phyloP scores from a whole-genome alignment of 495 filamentous ascomycete species.

The Aspergillus baeticus region DNA sequence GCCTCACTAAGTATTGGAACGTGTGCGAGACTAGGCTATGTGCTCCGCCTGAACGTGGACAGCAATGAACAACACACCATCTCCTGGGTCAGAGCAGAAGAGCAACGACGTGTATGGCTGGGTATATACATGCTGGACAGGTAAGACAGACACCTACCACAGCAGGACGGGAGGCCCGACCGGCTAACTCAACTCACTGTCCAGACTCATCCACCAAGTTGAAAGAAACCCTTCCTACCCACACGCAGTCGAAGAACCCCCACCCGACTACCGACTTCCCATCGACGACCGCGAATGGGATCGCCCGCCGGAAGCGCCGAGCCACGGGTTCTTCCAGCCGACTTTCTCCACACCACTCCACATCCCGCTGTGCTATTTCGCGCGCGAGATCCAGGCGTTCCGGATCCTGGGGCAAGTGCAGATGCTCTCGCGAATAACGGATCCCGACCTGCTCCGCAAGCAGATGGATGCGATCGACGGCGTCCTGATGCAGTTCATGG shows the following conservation, averaged over 20 bases:
- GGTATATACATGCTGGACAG: conserved; percentile 7
- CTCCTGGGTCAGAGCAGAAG: not conserved
- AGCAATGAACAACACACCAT: too few relatives aligned
- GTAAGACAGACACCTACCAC: not conserved
- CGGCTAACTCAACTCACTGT: too few relatives aligned
- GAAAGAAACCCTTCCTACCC: not conserved
- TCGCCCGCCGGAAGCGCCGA: not conserved
- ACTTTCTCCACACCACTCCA: not conserved
- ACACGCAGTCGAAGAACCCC: not conserved
- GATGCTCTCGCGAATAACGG: not conserved
- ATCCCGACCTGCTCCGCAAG: not conserved
- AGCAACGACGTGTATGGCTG: conserved; percentile 1
- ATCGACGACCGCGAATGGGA: not conserved
- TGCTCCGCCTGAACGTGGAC: conserved; percentile 2
- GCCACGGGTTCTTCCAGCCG: not conserved
- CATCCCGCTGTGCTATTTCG: conserved; percentile 2
- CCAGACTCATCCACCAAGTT: conserved; percentile 1
- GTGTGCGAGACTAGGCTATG: not conserved
- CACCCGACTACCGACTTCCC: not conserved
- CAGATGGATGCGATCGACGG: not conserved
- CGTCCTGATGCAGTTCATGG: not conserved
- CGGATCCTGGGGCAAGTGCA: conserved; percentile 6
- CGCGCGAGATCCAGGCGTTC: not conserved
- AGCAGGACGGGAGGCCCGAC: too few relatives aligned
- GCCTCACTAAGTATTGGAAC: conserved; percentile 3